These are phyloP conservation scores for Metarhizium guizhouense DNA, from an alignment of 2,329 filamentous ascomycete genomes.

Conservation along the genomic window DNA sequence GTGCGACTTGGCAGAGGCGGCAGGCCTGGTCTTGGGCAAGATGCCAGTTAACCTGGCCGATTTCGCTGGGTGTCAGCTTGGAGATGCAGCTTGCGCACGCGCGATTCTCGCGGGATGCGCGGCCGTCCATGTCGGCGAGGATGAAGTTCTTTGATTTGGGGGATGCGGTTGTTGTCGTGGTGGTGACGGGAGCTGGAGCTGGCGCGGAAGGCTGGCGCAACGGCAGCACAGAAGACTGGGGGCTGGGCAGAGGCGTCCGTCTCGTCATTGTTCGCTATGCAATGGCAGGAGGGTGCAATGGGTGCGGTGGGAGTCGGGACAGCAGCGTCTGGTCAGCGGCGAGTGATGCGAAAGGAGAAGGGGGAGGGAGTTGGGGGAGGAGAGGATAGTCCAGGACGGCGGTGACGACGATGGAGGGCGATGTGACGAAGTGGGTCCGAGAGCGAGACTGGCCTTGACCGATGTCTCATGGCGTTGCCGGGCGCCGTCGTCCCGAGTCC, in stretches of 20 bases:
- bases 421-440: too few species aligned
- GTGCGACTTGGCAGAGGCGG: conserved; percentile 27
- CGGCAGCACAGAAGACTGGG: conserved; percentile 34
- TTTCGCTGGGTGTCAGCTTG: conserved; percentile 19
- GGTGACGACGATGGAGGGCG: not conserved
- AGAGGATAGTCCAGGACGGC: too few species aligned
- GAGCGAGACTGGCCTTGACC: too few species aligned
- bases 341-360: not conserved
- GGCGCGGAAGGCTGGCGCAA: conserved; percentile 30
- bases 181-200: conserved; percentile 8
- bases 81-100: conserved; percentile 31
- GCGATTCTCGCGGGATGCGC: conserved; percentile 22
- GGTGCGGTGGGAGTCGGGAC: not conserved
- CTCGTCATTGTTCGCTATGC: conserved; percentile 30
- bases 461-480: too few species aligned
- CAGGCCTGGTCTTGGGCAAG: conserved; percentile 19
- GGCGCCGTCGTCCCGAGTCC: too few species aligned
- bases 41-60: conserved; percentile 23
- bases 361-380: not conserved
- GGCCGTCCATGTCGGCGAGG: conserved; percentile 30
- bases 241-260: conserved; percentile 34
- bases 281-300: not conserved
- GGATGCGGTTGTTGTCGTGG: conserved; percentile 4
- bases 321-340: not conserved
- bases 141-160: conserved; percentile 36